A percentile compares a stretch with the other conserved stretches of the same genome.
These are phyloP conservation scores for Apiotrichum gracile DNA, from an alignment of 1,284 basidiomycete species.

Conservation along the genomic window DNA sequence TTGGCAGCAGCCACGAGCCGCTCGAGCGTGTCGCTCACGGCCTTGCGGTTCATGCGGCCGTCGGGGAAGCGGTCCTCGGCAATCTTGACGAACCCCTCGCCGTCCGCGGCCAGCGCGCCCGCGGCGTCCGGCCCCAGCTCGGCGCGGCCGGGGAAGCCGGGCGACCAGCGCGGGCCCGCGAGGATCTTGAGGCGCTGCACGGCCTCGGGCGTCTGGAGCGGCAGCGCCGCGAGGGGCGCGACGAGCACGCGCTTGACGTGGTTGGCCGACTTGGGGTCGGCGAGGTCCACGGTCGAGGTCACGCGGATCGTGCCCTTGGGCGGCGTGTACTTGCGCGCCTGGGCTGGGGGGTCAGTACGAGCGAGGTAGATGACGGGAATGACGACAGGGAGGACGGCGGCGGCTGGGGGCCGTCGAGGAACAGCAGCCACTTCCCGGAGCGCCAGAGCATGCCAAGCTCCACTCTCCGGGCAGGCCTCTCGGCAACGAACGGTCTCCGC, in stretches of 20 bases:
- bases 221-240: conserved; percentile 64
- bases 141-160: conserved; percentile 54
- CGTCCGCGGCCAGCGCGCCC: conserved; percentile 30
- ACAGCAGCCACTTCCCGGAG: too few species aligned
- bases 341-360: conserved; percentile 51
- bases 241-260: conserved; percentile 62
- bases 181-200: conserved; percentile 73
- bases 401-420: too few species aligned
- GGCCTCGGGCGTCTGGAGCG: conserved; percentile 58
- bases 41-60: conserved; percentile 75
- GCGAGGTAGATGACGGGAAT: too few species aligned
- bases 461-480: too few species aligned
- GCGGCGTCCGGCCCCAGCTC: conserved; percentile 24
- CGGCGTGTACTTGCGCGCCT: conserved; percentile 66
- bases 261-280: conserved; percentile 62
- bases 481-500: too few species aligned
- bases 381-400: too few species aligned
- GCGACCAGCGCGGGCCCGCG: conserved; percentile 75
- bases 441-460: too few species aligned
- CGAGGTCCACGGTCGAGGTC: conserved; percentile 68
- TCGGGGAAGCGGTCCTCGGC: conserved; percentile 74
- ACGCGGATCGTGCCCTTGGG: conserved; percentile 58
- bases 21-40: conserved; percentile 72
- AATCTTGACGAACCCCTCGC: conserved; percentile 72
- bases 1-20: conserved; percentile 67